Base-by-base conservation (phyloP, 2,329 filamentous ascomycete species). In the Neopestalotiopsis rosae region DNA sequence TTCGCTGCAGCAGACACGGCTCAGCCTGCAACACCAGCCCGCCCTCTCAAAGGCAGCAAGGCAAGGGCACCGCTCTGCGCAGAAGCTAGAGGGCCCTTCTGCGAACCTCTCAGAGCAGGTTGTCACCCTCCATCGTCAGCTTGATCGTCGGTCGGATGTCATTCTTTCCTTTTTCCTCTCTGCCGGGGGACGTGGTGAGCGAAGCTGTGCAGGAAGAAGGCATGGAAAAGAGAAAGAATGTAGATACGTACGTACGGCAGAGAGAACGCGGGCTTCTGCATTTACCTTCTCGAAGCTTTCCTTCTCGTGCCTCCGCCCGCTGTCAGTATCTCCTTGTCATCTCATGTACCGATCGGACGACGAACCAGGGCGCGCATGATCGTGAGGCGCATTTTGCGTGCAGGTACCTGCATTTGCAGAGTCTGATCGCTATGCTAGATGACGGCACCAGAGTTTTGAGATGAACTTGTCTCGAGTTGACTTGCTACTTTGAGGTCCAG, bases 71-170 rank as follows among this genome's bases (percentile, higher is more conserved):
- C 17, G 32, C 4, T 9, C 30, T 59, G 57, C 57, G 14, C 17
- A 34, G n/a, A 17, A 20, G n/a, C 30, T 38, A 9, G 20, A 12
- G 32, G 62, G 14, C 20, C 42, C 5, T 10, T 20, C 34, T 17
- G 45, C 57, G 57, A 28, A n/a, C 62, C 10, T 12, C 62, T 65
- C 10, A 28, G 42, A 65, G 5, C 38, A 40, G 34, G n/a, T 65
- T 40, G 13, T 49, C 62, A 49, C 62, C 62, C 62, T 65, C 62
- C 42, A 49, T 40, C 20, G 24, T n/a, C 30, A 20, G 45, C 45
- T 20, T 52, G 45, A 52, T 52, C 45, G 45, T 6, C 45, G n/a
- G 45, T 7, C 45, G 45, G 45, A 52, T 52, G 45, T 52, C 45
- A 14, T 52, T 52, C 45, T 52, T 52, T n/a, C 45, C 45, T 20